A percentile compares a stretch with the other conserved stretches of the same genome.
Conservation (phyloP, 768 basidiomycete genomes). For the Mycena vitilis region DNA sequence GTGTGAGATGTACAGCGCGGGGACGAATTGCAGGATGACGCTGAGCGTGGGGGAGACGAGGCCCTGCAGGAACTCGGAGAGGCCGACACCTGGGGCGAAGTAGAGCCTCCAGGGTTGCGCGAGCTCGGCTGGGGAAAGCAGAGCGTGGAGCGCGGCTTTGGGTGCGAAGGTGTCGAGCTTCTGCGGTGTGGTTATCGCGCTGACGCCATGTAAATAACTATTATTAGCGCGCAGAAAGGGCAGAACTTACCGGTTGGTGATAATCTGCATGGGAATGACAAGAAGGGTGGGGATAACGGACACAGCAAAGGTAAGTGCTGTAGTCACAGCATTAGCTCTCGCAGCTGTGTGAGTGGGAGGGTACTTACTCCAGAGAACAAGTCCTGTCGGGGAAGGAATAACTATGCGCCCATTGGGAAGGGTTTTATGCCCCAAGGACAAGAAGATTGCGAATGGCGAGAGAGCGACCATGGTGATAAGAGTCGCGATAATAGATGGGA, state of each 20-base stretch:
- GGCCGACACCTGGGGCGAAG: conserved; percentile 28
- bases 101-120: conserved; percentile 24
- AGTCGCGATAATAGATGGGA: conserved; percentile 26
- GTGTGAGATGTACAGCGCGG: neutral
- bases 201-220: neutral
- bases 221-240: neutral
- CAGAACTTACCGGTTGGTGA: conserved; percentile 18
- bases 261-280: conserved; percentile 24
- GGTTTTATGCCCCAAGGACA: neutral
- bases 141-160: conserved; percentile 15
- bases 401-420: neutral
- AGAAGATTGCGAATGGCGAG: conserved; percentile 2
- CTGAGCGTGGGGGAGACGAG: conserved; percentile 6
- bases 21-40: conserved; percentile 6
- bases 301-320: conserved; percentile 2
- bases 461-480: conserved; percentile 12
- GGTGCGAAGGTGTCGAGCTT: conserved; percentile 26
- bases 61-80: conserved; percentile 4
- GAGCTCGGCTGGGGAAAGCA: conserved; percentile 32
- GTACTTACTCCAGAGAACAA: no score
- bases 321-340: neutral
- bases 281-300: conserved; percentile 12
- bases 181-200: conserved; percentile 28
- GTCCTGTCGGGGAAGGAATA: neutral
- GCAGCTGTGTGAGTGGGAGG: neutral